Evolutionary conservation across 2,329 filamentous ascomycete species (phyloP), one percentile per base, ranked within the genome.

Genomic region (Pseudogymnoascus destructans): DNA sequence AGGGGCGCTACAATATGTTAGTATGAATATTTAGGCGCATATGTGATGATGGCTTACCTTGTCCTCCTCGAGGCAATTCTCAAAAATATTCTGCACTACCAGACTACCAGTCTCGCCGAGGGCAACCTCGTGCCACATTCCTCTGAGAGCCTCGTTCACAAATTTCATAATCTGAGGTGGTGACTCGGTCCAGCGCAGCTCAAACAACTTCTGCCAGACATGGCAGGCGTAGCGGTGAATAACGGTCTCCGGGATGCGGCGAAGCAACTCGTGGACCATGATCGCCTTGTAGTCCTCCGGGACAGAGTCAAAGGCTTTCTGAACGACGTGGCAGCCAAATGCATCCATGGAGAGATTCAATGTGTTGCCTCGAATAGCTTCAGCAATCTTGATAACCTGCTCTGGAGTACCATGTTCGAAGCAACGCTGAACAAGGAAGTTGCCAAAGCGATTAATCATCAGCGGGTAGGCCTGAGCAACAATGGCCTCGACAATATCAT

Each of bases 201-300:
- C 93, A 70, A 98, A 98, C 25, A 98, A 81, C 77, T 98, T 98
- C 76, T 98, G 93, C 93, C 93, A 98, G 62, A 98, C 93, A 71
- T 98, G 93, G 68, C 93, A 98, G 60, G 93, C 93, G 73, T 98
- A 98, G 64, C 95, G 87, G 73, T 98, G 95, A 69, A 98, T 93
- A 63, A 98, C 91, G 2, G 93, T 98, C 73, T 98, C 92, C 0
- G 92, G 93, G 63, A 98, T 98, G 58, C 90, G 86, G 61, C 90
- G 89, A 59, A 98, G 82, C 23, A 98, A 79, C 70, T 98, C 93
- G 69, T 95, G 89, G n/a, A 98, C 93, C 91, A 98, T 97, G 69
- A 93, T 86, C 10, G 90, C 89, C 74, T 98, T 98, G 78, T 96
- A 95, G 65, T 95, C 88, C 71, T 98, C 95, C 0, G 93, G 89